Base-by-base conservation (phyloP, 768 basidiomycete species). In the Harrya chromipes region DNA sequence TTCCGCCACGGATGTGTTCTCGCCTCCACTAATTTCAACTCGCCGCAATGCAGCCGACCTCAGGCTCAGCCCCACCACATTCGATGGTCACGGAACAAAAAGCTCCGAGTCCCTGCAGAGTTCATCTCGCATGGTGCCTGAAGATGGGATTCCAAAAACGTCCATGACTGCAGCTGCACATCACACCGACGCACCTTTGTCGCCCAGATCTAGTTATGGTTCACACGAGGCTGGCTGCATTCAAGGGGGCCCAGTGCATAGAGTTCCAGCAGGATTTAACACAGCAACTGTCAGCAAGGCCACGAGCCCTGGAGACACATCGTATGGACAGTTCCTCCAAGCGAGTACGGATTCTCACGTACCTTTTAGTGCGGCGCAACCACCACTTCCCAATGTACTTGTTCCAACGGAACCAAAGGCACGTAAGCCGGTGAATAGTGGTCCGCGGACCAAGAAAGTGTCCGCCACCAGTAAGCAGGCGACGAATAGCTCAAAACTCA, bases 401-500 rank as follows among this genome's bases (percentile, higher is more conserved):
- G 20, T 14, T 5, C 16, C 43, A 2, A 49, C 44, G 35, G 51
- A 40, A 29, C 23, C 43, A 23, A 52, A 54, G 42, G 14, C 40
- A 53, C 62, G 53, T 16, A 63, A 58, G 48, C 56, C 60, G 10
- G 65, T 59, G 34, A 50, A 45, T 21, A 67, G 65, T 46, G 52
- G 40, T 6, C 61, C 58, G 39, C 46, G 24, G 26, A 16, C 20
- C 4, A 52, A 46, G 47, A 47, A 39, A 14, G 40, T 29, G 5
- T 23, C 54, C 2, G 56, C 50, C 37, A 37, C 49, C 17, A 51
- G 33, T 40, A 65, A 63, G 59, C 64, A 69, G 56, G 70, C 63
- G 49, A 75, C 74, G 56, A 70, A 70, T 46, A 78, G 75, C 51
- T 69, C 67, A 33, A 57, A 66, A 40, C 68, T 69, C 13, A 54